Percentiles rank a stretch among this genome's conserved stretches.
phyloP scores from a whole-genome alignment of 257 asterid species.

The Agastache rugosa region DNA sequence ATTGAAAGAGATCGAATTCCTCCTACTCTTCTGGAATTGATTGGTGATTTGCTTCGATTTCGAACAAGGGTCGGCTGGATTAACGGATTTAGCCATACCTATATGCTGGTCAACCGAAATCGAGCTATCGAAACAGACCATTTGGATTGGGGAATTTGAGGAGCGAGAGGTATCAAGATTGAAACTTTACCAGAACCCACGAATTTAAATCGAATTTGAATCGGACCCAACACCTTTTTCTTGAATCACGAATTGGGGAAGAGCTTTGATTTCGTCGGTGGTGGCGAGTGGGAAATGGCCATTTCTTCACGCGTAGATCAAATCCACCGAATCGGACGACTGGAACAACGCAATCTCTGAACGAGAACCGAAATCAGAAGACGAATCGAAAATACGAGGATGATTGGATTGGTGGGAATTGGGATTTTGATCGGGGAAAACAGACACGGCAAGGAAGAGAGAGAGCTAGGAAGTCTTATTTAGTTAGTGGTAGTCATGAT shows the following conservation, averaged over 20 bases:
- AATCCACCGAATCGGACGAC: background rate
- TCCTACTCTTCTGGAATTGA: slow-evolving; percentile 53
- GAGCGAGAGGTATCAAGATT: slow-evolving; percentile 40
- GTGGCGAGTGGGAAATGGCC: slow-evolving; percentile 8
- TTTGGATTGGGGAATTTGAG: slow-evolving; percentile 58
- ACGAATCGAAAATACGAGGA: slow-evolving; percentile 19
- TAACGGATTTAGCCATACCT: slow-evolving; percentile 72
- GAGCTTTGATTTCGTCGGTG: slow-evolving; percentile 40
- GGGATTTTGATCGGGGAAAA: slow-evolving; percentile 28
- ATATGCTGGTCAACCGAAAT: slow-evolving; percentile 65
- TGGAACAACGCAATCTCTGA: background rate
- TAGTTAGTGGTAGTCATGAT: slow-evolving; percentile 32
- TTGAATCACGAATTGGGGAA: slow-evolving; percentile 34
- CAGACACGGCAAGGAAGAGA: slow-evolving; percentile 43
- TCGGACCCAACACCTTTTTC: slow-evolving; percentile 41
- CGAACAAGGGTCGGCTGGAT: slow-evolving; percentile 51
- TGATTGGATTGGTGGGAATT: slow-evolving; percentile 29
- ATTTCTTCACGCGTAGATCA: slow-evolving; percentile 23
- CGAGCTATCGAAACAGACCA: slow-evolving; percentile 76
- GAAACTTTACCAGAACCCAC: slow-evolving; percentile 46
- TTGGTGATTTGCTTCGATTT: slow-evolving; percentile 65
- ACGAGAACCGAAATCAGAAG: slow-evolving; percentile 30
- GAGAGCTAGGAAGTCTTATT: slow-evolving; percentile 35
- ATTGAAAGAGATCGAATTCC: slow-evolving; percentile 39
- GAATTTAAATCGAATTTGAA: slow-evolving; percentile 36